These are phyloP conservation scores for Podospora comata DNA, from an alignment of 495 filamentous ascomycete species.

Conservation along the genomic window DNA sequence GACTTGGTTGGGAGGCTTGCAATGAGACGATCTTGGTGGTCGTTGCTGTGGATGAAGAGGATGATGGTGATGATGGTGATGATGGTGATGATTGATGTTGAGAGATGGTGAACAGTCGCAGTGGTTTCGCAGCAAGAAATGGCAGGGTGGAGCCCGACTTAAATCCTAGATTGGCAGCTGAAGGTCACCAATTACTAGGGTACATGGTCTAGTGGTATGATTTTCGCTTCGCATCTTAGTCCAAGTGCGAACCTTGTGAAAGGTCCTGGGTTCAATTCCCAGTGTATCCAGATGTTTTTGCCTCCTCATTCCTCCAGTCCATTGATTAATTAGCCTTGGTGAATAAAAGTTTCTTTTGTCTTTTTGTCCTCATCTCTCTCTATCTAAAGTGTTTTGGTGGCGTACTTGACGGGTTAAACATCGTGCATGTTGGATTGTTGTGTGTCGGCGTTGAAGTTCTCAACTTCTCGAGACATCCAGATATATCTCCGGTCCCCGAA, in stretches of 20 bases:
- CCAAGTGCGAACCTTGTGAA: background rate
- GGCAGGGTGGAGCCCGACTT: background rate
- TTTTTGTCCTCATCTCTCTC: no score
- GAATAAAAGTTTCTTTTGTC: no score
- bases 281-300: background rate
- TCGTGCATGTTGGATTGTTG: no score
- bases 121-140: background rate
- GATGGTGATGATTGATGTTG: background rate
- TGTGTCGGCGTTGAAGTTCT: no score
- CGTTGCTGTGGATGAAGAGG: background rate
- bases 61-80: background rate
- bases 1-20: background rate
- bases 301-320: background rate
- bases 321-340: no score
- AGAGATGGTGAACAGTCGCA: background rate
- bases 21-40: background rate
- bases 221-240: background rate
- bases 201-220: slow-evolving; percentile 4
- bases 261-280: slow-evolving; percentile 1
- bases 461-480: no score
- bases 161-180: background rate
- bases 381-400: no score
- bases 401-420: no score
- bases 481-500: no score
- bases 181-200: background rate